Evolutionary conservation across 208 protist species (phyloP).

Genomic region (Polymyxa betae): DNA sequence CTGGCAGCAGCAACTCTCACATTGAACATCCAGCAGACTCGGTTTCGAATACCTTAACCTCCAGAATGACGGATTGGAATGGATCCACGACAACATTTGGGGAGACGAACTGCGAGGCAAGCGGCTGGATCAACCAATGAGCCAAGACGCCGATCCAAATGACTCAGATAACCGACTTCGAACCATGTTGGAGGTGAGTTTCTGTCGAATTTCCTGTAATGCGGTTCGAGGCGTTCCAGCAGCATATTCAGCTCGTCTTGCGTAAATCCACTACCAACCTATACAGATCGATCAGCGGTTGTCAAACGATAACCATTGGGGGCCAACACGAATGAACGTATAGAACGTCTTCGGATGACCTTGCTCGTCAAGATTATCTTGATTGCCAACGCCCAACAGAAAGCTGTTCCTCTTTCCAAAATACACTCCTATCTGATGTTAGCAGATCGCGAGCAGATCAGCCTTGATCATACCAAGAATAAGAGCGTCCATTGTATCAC

Average conservation of each 20-base stretch:
- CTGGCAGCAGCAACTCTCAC: background rate
- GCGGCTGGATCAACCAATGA: background rate
- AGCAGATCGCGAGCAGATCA: background rate
- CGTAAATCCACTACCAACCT: background rate
- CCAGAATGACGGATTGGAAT: background rate
- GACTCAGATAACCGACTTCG: background rate
- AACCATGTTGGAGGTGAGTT: background rate
- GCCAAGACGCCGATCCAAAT: background rate
- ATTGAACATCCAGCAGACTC: background rate
- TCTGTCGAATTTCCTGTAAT: background rate
- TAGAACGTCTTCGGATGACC: conserved; percentile 50
- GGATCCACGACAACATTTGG: conserved; percentile 27
- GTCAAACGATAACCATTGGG: background rate
- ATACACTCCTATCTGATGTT: background rate
- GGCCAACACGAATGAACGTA: background rate
- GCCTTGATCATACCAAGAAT: background rate
- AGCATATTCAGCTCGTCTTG: background rate
- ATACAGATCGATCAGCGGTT: background rate
- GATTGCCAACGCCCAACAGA: conserved; percentile 7
- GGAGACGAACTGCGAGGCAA: background rate
- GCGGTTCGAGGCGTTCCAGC: conserved; percentile 3
- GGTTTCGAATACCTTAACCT: background rate
- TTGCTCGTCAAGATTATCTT: background rate
- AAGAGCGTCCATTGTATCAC: conserved; percentile 34
- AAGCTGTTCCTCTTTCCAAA: background rate